Evolutionary conservation across 805 yeast genomes (phyloP).

Genomic region (Candida nitratophila): DNA sequence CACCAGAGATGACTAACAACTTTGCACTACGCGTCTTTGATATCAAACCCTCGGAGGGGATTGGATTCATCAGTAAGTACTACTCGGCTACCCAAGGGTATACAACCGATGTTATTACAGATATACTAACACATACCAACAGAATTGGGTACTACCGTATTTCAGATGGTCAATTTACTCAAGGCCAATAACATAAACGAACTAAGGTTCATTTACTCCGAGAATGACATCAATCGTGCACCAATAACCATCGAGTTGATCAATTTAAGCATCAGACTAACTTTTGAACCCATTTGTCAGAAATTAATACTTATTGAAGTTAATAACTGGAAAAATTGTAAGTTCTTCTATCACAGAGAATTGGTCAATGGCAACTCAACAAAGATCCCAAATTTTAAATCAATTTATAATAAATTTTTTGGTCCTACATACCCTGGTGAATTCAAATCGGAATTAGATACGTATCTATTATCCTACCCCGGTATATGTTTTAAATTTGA

Average conservation of each 20-base stretch:
- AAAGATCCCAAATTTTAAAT: constrained; percentile 22
- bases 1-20: no score
- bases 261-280: constrained; percentile 14
- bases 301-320: constrained; percentile 21
- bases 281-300: constrained; percentile 21
- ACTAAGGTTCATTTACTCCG: constrained; percentile 16
- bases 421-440: constrained; percentile 60
- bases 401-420: constrained; percentile 46
- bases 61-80: constrained; percentile 13
- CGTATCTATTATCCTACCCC: constrained; percentile 45
- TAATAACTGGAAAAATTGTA: constrained; percentile 1
- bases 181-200: constrained; percentile 9
- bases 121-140: no score
- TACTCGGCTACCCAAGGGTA: no score
- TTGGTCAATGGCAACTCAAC: neutral
- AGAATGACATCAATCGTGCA: constrained; percentile 2
- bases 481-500: constrained; percentile 48
- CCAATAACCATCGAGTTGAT: constrained; percentile 15
- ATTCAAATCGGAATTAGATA: constrained; percentile 16
- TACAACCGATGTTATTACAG: no score
- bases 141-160: constrained; percentile 20
- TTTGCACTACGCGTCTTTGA: constrained; percentile 4
- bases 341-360: neutral
- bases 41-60: constrained; percentile 18
- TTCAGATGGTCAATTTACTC: constrained; percentile 12